Percentiles rank a stretch among this genome's conserved stretches.
Conservation (phyloP, 2,329 filamentous ascomycete species). For the Arthrobotrys sphaeroides region DNA sequence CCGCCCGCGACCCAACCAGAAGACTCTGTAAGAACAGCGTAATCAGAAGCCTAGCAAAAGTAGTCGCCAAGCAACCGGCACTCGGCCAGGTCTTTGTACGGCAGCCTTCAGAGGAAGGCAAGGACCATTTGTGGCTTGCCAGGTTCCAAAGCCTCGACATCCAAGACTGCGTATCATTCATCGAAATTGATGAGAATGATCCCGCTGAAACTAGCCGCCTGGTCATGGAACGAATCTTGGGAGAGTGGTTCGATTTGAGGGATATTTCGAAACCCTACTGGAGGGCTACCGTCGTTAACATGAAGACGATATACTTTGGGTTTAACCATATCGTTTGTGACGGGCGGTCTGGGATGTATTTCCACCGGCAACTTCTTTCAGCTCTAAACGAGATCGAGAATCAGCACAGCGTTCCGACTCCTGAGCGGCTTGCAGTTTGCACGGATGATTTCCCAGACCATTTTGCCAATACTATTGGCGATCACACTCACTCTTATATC, state of each 20-base stretch:
- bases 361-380: conserved; percentile 13
- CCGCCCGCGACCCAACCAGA: background rate
- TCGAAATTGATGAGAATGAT: background rate
- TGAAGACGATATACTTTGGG: conserved; percentile 7
- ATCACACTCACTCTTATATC: background rate
- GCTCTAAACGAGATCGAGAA: conserved; percentile 9
- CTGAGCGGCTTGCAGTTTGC: background rate
- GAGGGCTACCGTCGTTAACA: conserved; percentile 18
- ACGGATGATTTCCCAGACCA: background rate
- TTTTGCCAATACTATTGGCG: background rate
- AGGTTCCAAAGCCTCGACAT: background rate
- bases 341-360: conserved; percentile 11
- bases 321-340: conserved; percentile 32
- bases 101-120: background rate
- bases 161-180: conserved; percentile 3
- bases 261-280: conserved; percentile 10
- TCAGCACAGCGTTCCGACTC: background rate
- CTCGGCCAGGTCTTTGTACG: conserved; percentile 6
- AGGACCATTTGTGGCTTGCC: conserved; percentile 18
- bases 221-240: background rate
- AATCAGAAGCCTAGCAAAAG: background rate
- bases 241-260: conserved; percentile 8
- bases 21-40: background rate
- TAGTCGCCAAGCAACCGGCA: conserved; percentile 10
- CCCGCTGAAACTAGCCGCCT: background rate